Percentiles rank a stretch among this genome's conserved stretches.
These are phyloP conservation scores for Suillus ampliporus DNA, from an alignment of 768 basidiomycete genomes.

Conservation along the genomic window DNA sequence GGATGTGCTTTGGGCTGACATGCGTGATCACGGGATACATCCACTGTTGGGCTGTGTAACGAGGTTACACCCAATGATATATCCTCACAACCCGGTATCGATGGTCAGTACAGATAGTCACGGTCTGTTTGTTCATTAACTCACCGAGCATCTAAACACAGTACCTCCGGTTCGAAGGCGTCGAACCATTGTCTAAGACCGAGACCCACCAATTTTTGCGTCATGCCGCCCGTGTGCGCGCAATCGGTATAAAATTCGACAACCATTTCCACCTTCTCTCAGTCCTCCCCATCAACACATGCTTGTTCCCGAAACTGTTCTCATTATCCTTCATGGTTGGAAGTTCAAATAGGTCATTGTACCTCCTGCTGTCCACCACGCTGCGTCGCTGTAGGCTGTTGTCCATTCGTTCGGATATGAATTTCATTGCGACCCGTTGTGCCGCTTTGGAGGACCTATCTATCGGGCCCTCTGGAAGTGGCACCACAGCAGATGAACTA, in stretches of 20 bases:
- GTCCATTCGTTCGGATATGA: background rate
- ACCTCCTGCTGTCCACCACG: background rate
- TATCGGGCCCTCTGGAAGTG: background rate
- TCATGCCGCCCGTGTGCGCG: background rate
- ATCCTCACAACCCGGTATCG: too few species aligned
- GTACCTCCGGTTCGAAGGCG: background rate
- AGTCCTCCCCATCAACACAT: background rate
- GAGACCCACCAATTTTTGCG: background rate
- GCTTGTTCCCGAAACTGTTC: background rate
- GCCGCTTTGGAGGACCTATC: background rate
- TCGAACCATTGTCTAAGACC: background rate
- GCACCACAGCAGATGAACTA: too few species aligned
- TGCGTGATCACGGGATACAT: background rate
- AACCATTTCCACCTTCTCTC: background rate
- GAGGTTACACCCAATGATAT: background rate
- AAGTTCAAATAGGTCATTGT: background rate
- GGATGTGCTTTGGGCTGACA: constrained; percentile 6
- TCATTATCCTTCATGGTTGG: too few species aligned
- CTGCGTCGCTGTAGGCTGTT: background rate
- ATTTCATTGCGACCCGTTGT: background rate
- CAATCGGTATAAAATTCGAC: background rate
- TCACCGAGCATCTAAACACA: background rate
- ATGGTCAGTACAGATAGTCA: background rate
- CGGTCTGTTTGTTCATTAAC: background rate
- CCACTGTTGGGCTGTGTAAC: background rate